These are phyloP conservation scores for Fusarium penzigii DNA, from an alignment of 2,329 filamentous ascomycete genomes.

Conservation along the genomic window DNA sequence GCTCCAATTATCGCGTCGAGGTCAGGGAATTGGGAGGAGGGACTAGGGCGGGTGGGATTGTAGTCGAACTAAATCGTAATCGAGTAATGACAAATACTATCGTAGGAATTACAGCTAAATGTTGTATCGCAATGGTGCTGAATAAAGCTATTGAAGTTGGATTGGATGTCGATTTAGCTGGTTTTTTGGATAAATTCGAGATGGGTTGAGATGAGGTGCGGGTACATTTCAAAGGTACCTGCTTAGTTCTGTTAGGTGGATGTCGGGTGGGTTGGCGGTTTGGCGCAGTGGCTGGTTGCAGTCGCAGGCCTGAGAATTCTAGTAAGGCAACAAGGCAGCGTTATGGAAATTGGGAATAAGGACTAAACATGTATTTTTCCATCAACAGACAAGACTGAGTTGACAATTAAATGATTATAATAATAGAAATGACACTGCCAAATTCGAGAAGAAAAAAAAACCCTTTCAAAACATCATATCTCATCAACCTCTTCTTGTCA, in stretches of 20 bases:
- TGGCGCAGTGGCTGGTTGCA: neutral
- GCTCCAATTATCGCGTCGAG: conserved; percentile 31
- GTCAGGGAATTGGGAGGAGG: neutral
- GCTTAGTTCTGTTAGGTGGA: neutral
- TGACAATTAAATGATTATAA: no score
- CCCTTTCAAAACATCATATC: no score
- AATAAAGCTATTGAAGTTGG: neutral
- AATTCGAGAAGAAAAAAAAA: no score
- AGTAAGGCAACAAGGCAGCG: neutral
- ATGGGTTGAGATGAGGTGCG: neutral
- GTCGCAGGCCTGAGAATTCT: neutral
- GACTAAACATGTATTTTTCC: no score
- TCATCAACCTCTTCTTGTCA: neutral
- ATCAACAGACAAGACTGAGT: no score
- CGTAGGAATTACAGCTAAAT: no score
- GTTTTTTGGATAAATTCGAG: neutral
- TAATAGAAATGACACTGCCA: no score
- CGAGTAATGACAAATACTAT: no score
- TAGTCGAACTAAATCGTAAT: no score
- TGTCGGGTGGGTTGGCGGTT: neutral
- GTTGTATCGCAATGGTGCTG: no score
- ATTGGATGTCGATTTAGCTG: neutral
- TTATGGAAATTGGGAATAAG: neutral
- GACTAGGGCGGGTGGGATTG: neutral
- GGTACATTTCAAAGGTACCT: neutral